Conservation (phyloP, 352 stramenopile genomes). For the Pythium dissimile region DNA sequence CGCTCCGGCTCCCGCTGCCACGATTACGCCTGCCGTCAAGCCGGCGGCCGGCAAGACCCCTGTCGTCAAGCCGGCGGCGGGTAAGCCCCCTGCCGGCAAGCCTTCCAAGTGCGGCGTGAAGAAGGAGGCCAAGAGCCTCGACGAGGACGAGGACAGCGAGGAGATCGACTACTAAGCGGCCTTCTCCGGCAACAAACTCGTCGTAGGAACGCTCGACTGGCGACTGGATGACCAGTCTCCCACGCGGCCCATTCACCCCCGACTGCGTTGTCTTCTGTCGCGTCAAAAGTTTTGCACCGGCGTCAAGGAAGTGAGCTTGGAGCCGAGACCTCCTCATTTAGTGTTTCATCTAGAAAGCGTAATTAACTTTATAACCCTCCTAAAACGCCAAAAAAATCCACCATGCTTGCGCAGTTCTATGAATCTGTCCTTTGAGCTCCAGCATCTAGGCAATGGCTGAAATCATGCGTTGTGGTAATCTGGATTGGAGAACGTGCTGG, state of each 20-base stretch:
- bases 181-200: no score
- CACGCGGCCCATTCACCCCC: neutral
- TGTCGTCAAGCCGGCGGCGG: neutral
- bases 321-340: neutral
- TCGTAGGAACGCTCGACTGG: no score
- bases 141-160: constrained; percentile 13
- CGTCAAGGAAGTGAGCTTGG: neutral
- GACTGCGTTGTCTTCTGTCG: neutral
- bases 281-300: neutral
- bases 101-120: constrained; percentile 17
- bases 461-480: constrained; percentile 47
- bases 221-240: neutral
- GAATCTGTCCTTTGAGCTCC: neutral
- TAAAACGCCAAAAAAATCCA: neutral
- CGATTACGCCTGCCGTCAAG: neutral
- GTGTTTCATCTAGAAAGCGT: constrained; percentile 8
- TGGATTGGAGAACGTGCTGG: constrained; percentile 54
- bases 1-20: no score
- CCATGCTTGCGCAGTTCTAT: neutral
- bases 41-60: neutral
- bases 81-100: no score
- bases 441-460: neutral
- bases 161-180: constrained; percentile 15
- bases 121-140: constrained; percentile 10
- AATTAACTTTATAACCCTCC: neutral